These are phyloP conservation scores for Nakazawaea wyomingensis DNA, from an alignment of 805 yeast species.

Conservation along the genomic window DNA sequence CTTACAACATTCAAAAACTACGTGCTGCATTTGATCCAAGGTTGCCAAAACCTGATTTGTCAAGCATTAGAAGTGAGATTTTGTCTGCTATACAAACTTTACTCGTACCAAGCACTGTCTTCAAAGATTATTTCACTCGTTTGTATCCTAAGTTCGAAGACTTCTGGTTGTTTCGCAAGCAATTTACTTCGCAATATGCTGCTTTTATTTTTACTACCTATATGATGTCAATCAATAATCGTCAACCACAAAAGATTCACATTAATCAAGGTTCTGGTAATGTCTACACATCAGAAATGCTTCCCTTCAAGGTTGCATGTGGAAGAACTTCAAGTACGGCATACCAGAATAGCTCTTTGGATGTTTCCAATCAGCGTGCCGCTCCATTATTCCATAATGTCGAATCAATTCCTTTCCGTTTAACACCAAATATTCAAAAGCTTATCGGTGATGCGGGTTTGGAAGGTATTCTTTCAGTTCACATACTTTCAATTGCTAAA, in stretches of 20 bases:
- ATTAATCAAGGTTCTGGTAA: slow-evolving; percentile 78
- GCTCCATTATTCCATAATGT: slow-evolving; percentile 86
- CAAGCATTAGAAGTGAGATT: slow-evolving; percentile 87
- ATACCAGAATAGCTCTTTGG: slow-evolving; percentile 39
- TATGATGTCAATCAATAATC: slow-evolving; percentile 87
- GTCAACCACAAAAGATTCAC: slow-evolving; percentile 92
- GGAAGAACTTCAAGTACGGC: slow-evolving; percentile 35
- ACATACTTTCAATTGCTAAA: slow-evolving; percentile 78
- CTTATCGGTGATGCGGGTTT: slow-evolving; percentile 90
- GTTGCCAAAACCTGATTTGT: slow-evolving; percentile 86
- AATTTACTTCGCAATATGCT: slow-evolving; percentile 92
- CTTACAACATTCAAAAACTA: slow-evolving; percentile 77
- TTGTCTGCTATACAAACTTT: slow-evolving; percentile 83
- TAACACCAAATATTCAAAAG: slow-evolving; percentile 93
- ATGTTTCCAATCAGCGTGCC: slow-evolving; percentile 45
- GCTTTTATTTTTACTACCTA: slow-evolving; percentile 88
- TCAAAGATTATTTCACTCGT: slow-evolving; percentile 70
- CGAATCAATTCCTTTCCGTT: slow-evolving; percentile 92
- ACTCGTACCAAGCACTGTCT: slow-evolving; percentile 78
- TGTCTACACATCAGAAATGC: slow-evolving; percentile 92
- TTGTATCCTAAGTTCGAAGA: slow-evolving; percentile 79
- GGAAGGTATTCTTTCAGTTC: slow-evolving; percentile 87
- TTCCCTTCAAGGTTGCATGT: slow-evolving; percentile 77
- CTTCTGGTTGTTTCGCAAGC: slow-evolving; percentile 95
- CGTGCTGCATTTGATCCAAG: slow-evolving; percentile 92